Percentiles rank a stretch among this genome's conserved stretches.
Conservation (phyloP, 1,284 basidiomycete species). For the Inonotus obliquus region DNA sequence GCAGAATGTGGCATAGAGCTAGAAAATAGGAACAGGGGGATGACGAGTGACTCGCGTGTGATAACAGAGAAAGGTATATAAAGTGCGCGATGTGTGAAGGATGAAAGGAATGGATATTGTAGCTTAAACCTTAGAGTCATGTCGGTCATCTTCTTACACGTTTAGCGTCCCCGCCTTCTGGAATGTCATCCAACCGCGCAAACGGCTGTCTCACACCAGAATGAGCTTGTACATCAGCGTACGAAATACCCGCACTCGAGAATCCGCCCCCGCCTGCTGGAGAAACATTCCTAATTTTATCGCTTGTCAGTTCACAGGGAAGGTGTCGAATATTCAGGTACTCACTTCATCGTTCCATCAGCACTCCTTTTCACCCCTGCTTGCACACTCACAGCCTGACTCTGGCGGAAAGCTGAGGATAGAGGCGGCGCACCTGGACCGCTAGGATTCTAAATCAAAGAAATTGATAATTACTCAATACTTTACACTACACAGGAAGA, state of each 20-base stretch:
- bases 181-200: not conserved
- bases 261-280: not conserved
- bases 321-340: no score
- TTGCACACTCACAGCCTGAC: constrained; percentile 19
- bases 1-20: no score
- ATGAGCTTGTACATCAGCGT: not conserved
- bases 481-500: not conserved
- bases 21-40: no score
- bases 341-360: constrained; percentile 39
- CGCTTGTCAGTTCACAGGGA: not conserved
- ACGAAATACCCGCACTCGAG: not conserved
- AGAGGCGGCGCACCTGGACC: not conserved
- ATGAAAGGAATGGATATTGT: no score
- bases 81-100: no score
- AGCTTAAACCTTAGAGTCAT: no score
- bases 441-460: not conserved
- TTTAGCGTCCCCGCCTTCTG: constrained; percentile 6
- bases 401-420: constrained; percentile 8
- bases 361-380: constrained; percentile 34
- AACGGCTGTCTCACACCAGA: constrained; percentile 1
- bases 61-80: no score
- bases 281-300: not conserved
- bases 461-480: no score
- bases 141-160: no score
- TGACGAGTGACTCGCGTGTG: no score